Base-by-base conservation (phyloP, 2,329 filamentous ascomycete genomes). In the Xylaria digitata region DNA sequence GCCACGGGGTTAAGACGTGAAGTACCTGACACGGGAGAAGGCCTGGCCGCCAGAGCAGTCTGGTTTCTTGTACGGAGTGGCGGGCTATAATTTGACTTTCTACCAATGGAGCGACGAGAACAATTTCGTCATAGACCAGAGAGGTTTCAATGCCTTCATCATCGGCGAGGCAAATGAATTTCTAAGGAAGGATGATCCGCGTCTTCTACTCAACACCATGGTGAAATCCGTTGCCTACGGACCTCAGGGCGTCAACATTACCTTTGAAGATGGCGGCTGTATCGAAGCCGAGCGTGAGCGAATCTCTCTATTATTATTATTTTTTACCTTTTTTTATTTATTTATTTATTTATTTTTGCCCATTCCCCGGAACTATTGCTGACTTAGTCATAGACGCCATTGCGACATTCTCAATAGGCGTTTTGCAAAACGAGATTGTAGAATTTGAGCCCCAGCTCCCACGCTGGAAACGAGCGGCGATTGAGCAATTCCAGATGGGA, bases 331-430 rank as follows among this genome's bases (percentile, higher is more conserved):
- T n/a, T n/a, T n/a, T n/a, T n/a, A n/a, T n/a, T n/a, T n/a, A n/a
- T n/a, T n/a, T n/a, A n/a, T n/a, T n/a, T n/a, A n/a, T n/a, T n/a
- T n/a, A n/a, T n/a, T n/a, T n/a, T n/a, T n/a, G n/a, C 49, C 1
- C 5, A 2, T 1, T 56, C 50, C n/a, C 7, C 13, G 40, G 30
- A 3, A 32, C 30, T 15, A 8, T 61, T 63, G 19, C 70, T 74
- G 37, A 75, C 56, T n/a, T 15, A 19, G 77, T 43, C 19, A 26
- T 19, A 76, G 74, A 75, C 69, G 89, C 89, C 1, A 85, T 92
- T 67, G 85, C 84, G 71, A 92, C 89, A 0, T 91, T 92, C 75
- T 90, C 88, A 0, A 77, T 92, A 0, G 90, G 90, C 1, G 89
- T 92, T 0, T 79, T 92, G 0, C 90, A 92, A 73, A 86, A 87